Evolutionary conservation across 257 asterid species (phyloP).

Genomic region (Anisodus acutangulus): DNA sequence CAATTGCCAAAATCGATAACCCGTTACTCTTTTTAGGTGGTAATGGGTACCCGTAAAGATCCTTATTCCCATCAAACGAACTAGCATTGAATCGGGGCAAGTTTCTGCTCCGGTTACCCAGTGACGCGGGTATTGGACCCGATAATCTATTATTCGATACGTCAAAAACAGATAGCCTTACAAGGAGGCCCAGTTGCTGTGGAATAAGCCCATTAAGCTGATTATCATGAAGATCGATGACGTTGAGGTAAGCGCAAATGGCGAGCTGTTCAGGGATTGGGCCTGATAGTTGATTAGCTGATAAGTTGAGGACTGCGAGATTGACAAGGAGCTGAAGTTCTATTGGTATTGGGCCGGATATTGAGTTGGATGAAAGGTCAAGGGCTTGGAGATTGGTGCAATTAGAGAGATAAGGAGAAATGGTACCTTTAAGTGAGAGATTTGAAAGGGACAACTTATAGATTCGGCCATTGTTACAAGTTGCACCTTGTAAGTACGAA

Average conservation of each 20-base stretch:
- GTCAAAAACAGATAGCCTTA: slow-evolving; percentile 72
- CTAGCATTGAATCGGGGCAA: slow-evolving; percentile 75
- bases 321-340: slow-evolving; percentile 76
- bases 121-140: slow-evolving; percentile 73
- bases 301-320: slow-evolving; percentile 80
- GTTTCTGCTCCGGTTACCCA: slow-evolving; percentile 78
- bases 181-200: slow-evolving; percentile 76
- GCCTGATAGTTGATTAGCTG: slow-evolving; percentile 70
- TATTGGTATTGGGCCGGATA: slow-evolving; percentile 77
- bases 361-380: slow-evolving; percentile 80
- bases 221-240: slow-evolving; percentile 87
- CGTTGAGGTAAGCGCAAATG: slow-evolving; percentile 81
- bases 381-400: slow-evolving; percentile 91
- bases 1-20: slow-evolving; percentile 66
- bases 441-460: slow-evolving; percentile 77
- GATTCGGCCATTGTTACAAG: slow-evolving; percentile 94
- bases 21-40: slow-evolving; percentile 71
- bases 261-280: slow-evolving; percentile 72
- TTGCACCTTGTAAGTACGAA: slow-evolving; percentile 81
- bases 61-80: slow-evolving; percentile 78
- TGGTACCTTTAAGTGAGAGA: slow-evolving; percentile 69
- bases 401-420: slow-evolving; percentile 86
- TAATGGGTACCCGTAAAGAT: slow-evolving; percentile 82
- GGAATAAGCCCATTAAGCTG: slow-evolving; percentile 70
- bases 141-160: slow-evolving; percentile 71